Evolutionary conservation across 2,329 filamentous ascomycete genomes (phyloP), one percentile per base, ranked within the genome.

Genomic region (Aspergillus quadrilineatus): DNA sequence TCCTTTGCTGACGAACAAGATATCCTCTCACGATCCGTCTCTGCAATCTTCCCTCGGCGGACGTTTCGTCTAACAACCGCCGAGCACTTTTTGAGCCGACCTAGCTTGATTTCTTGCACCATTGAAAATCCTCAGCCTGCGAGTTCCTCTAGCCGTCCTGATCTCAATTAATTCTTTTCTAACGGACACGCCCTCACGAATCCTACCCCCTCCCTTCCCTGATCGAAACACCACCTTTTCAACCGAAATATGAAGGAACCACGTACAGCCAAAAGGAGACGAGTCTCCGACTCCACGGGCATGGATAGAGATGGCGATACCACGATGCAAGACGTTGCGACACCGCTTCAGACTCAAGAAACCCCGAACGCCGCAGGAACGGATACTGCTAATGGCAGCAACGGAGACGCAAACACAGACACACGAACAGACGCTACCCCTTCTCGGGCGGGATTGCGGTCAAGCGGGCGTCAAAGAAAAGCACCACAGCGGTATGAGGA

Each of bases 391-490:
- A 12, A 34, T 7, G 4, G 4, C 34, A 37, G 14, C 12, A 37
- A 10, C 34, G 34, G 34, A 37, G 34, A 37, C 12, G 34, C 34
- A 37, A 14, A 37, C 34, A 34, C n/a, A 41, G 37, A n/a, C n/a
- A n/a, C 37, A 41, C 10, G 12, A 4, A 42, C 39, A 22, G 39
- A 17, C 5, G 4, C 30, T 28, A 67, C 68, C 0, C 64, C 69
- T 6, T 60, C 65, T 0, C 65, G 64, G 22, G 52, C 54, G n/a
- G 67, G 68, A 6, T 52, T 67, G 45, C 66, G 72, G 14, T 65
- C 70, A 15, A 75, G 72, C 56, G 69, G 65, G 34, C 66, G 73
- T 26, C 70, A 70, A 48, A 67, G 72, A 14, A 74, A 69, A 62
- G 59, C 67, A 4, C 69, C 71, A 6, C 63, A 69, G 57, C 64